Evolutionary conservation across 495 filamentous ascomycete genomes (phyloP).

Genomic region (Penicillium odoratum): DNA sequence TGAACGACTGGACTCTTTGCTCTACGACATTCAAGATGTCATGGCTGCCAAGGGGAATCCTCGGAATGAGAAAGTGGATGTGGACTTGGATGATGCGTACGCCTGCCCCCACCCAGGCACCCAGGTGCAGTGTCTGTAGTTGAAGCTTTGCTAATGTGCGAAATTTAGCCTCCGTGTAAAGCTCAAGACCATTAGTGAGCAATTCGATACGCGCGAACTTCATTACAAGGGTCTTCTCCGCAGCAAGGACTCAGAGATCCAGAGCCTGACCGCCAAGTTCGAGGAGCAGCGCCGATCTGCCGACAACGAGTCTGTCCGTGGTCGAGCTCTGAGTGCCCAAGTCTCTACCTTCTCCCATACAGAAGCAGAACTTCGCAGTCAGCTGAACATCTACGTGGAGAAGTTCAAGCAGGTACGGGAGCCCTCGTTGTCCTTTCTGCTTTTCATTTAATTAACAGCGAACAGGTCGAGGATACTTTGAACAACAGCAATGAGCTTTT

Average conservation of each 20-base stretch:
- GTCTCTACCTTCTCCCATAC: constrained; percentile 96
- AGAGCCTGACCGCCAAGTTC: constrained; percentile 79
- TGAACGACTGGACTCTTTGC: constrained; percentile 71
- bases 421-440: neutral
- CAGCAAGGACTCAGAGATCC: constrained; percentile 95
- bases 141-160: neutral
- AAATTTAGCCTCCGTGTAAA: constrained; percentile 73
- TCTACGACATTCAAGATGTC: constrained; percentile 78
- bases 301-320: constrained; percentile 74
- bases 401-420: constrained; percentile 96
- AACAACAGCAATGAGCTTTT: constrained; percentile 99
- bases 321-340: constrained; percentile 81
- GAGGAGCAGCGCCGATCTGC: constrained; percentile 87
- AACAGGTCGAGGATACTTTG: constrained; percentile 94
- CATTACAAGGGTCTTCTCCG: constrained; percentile 88
- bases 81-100: constrained; percentile 86
- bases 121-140: neutral
- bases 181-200: constrained; percentile 91
- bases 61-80: constrained; percentile 68
- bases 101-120: neutral
- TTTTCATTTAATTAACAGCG: constrained; percentile 27
- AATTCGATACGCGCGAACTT: constrained; percentile 90
- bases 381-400: constrained; percentile 98
- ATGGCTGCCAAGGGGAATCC: constrained; percentile 77
- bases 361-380: constrained; percentile 87